Conservation (phyloP, 768 basidiomycete genomes). For the Pleurotus tuoliensis region DNA sequence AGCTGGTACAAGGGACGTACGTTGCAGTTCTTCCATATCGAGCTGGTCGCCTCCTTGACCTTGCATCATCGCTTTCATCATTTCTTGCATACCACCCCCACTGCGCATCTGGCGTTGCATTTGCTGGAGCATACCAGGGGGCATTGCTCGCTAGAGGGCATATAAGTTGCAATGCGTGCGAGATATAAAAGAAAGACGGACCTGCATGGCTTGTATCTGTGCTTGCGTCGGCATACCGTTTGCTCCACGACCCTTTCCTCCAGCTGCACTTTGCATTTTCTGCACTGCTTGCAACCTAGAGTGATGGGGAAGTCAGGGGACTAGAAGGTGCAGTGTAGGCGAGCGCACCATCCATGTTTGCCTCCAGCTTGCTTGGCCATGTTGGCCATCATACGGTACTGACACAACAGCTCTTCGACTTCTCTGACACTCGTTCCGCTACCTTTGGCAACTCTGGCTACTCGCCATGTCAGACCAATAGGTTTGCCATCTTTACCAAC, state of each 20-base stretch:
- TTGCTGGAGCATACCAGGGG: constrained; percentile 92
- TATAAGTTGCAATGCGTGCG: background rate
- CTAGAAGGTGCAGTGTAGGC: constrained; percentile 2
- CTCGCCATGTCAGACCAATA: constrained; percentile 83
- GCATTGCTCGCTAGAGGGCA: constrained; percentile 71
- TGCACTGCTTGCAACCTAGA: constrained; percentile 80
- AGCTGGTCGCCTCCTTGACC: constrained; percentile 86
- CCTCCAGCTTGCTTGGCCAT: constrained; percentile 99
- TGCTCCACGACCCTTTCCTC: constrained; percentile 81
- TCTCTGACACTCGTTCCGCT: constrained; percentile 94
- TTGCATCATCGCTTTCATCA: constrained; percentile 99
- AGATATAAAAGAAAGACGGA: constrained; percentile 27
- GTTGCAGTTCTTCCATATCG: constrained; percentile 94
- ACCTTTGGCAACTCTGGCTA: constrained; percentile 86
- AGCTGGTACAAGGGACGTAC: constrained; percentile 35
- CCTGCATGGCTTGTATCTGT: constrained; percentile 94
- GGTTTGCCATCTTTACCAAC: constrained; percentile 80
- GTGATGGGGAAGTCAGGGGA: constrained; percentile 7
- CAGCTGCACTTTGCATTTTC: constrained; percentile 86
- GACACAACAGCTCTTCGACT: constrained; percentile 95
- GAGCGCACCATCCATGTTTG: constrained; percentile 84
- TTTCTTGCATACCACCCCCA: constrained; percentile 92
- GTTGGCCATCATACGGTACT: constrained; percentile 98
- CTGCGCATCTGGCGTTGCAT: constrained; percentile 79
- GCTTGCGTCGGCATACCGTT: constrained; percentile 90